phyloP scores from a whole-genome alignment of 192 early-diverging fungal genomes.

The Diversispora epigaea region DNA sequence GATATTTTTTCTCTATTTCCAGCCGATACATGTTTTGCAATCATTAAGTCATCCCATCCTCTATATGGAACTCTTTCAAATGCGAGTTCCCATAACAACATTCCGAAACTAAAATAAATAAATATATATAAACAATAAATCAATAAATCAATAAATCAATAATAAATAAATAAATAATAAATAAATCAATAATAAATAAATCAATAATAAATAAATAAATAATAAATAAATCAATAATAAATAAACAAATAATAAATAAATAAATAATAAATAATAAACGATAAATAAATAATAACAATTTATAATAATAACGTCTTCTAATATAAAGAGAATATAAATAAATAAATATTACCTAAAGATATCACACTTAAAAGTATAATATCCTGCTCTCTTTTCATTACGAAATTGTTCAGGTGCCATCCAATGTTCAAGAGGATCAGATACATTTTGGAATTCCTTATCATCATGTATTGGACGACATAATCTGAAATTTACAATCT shows the following conservation, averaged over 20 bases:
- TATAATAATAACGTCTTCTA: background rate
- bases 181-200: no score
- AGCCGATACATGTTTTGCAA: slow-evolving; percentile 17
- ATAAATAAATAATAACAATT: background rate
- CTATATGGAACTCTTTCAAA: slow-evolving; percentile 15
- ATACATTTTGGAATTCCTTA: background rate
- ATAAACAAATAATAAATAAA: no score
- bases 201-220: no score
- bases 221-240: no score
- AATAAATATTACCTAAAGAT: slow-evolving; percentile 11
- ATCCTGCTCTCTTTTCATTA: background rate
- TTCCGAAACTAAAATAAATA: slow-evolving; percentile 16
- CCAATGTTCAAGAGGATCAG: slow-evolving; percentile 26
- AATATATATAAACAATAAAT: no score
- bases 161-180: no score
- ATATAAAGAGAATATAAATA: no score
- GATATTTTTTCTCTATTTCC: slow-evolving; percentile 1
- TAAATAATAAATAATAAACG: no score
- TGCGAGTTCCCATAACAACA: slow-evolving; percentile 21
- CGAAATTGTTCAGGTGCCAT: slow-evolving; percentile 15
- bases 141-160: no score
- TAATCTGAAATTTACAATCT: slow-evolving; percentile 5
- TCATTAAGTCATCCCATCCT: background rate
- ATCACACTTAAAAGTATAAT: slow-evolving; percentile 26
- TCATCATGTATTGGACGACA: slow-evolving; percentile 5